Percentiles rank a stretch among this genome's conserved stretches.
Evolutionary conservation across 352 stramenopile species (phyloP).

Genomic region (Globisporangium viniferum): DNA sequence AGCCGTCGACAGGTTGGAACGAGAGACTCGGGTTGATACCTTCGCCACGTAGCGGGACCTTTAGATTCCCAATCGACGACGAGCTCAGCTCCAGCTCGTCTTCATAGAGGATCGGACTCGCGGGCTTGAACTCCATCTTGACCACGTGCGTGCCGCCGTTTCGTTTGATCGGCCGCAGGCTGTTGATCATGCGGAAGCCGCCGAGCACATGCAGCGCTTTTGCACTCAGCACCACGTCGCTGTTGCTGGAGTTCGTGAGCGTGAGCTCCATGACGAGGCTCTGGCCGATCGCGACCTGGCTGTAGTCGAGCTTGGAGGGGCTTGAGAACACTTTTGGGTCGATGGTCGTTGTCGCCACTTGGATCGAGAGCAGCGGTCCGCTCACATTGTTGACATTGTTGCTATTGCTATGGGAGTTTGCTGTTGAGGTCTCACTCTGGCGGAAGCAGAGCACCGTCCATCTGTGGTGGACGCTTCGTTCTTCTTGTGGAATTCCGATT

Average conservation of each 20-base stretch:
- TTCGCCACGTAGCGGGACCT: constrained; percentile 49
- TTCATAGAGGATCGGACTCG: constrained; percentile 48
- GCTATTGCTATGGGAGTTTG: not conserved
- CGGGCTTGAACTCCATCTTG: constrained; percentile 71
- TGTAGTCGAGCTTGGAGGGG: constrained; percentile 62
- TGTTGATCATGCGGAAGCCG: constrained; percentile 81
- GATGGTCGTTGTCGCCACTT: constrained; percentile 65
- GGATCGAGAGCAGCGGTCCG: constrained; percentile 46
- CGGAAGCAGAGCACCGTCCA: constrained; percentile 81
- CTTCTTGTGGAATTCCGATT: constrained; percentile 28
- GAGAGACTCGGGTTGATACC: constrained; percentile 77
- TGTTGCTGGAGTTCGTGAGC: constrained; percentile 47
- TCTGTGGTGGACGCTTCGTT: constrained; percentile 67
- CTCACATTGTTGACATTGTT: not conserved
- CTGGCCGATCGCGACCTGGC: constrained; percentile 85
- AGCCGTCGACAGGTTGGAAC: constrained; percentile 56
- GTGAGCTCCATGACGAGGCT: constrained; percentile 48
- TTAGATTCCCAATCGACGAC: constrained; percentile 25
- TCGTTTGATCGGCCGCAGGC: constrained; percentile 36
- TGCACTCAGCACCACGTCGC: constrained; percentile 39
- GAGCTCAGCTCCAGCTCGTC: constrained; percentile 68
- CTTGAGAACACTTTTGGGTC: constrained; percentile 49
- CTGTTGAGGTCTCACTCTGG: constrained; percentile 15
- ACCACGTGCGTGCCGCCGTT: constrained; percentile 25
- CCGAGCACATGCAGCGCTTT: constrained; percentile 76